phyloP scores from a whole-genome alignment of 345 rosid species.

The Sonneratia alba region DNA sequence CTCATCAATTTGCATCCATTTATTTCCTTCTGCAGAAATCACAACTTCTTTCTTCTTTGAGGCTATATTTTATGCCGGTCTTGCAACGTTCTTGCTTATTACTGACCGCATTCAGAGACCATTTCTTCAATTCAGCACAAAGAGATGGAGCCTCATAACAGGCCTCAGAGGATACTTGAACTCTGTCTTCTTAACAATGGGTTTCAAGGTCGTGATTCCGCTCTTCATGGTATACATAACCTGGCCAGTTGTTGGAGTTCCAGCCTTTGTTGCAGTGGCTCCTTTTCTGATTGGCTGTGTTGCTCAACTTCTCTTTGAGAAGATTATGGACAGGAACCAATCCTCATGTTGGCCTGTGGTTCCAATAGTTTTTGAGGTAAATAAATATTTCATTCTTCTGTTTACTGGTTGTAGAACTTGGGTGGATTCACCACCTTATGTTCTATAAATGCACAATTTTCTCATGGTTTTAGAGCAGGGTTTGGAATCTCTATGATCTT shows the following conservation, averaged over 20 bases:
- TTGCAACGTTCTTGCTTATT: conserved; percentile 50
- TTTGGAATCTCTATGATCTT: neutral
- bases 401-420: neutral
- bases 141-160: conserved; percentile 82
- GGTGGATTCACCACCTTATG: neutral
- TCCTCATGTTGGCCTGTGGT: conserved; percentile 85
- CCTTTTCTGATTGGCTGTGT: conserved; percentile 69
- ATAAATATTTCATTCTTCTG: neutral
- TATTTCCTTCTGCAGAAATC: conserved; percentile 43
- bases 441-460: neutral
- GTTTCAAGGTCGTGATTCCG: conserved; percentile 57
- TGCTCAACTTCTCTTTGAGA: conserved; percentile 58
- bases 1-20: neutral
- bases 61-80: conserved; percentile 59
- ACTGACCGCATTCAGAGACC: conserved; percentile 69
- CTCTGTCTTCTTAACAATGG: conserved; percentile 52
- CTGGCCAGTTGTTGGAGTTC: conserved; percentile 66
- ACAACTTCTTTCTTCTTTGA: conserved; percentile 48
- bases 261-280: conserved; percentile 51
- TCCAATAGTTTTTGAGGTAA: conserved; percentile 78
- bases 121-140: conserved; percentile 66
- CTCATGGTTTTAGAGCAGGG: neutral
- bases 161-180: conserved; percentile 69
- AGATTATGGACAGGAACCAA: conserved; percentile 32
- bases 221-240: conserved; percentile 41